A percentile compares a stretch with the other conserved stretches of the same genome.
These are phyloP conservation scores for Candida anutae DNA, from an alignment of 1,139 yeast genomes.

Conservation along the genomic window DNA sequence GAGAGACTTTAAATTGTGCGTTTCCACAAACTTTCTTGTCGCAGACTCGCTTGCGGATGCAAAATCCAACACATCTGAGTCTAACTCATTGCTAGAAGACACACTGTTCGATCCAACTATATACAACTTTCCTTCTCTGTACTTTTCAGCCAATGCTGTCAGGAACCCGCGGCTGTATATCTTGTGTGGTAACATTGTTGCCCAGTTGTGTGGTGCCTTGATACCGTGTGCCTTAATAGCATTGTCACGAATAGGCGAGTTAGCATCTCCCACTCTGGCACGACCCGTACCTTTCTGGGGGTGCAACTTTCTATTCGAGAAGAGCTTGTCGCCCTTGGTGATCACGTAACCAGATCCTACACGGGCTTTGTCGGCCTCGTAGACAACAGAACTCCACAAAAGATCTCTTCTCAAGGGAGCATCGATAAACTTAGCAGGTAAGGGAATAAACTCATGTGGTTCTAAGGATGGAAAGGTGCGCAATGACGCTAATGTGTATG, in stretches of 20 bases:
- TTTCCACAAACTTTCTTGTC: conserved; percentile 49
- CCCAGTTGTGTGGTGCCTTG: conserved; percentile 83
- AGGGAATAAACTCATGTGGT: conserved; percentile 70
- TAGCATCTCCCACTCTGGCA: conserved; percentile 95
- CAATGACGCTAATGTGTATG: conserved; percentile 71
- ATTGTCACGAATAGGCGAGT: conserved; percentile 84
- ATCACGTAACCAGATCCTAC: conserved; percentile 86
- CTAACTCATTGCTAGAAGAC: conserved; percentile 7
- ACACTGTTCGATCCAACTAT: conserved; percentile 53
- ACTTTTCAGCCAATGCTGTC: conserved; percentile 75
- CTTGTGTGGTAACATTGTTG: conserved; percentile 72
- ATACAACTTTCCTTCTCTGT: conserved; percentile 62
- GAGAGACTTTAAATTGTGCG: conserved; percentile 46
- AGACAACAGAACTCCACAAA: conserved; percentile 89
- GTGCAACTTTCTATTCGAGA: conserved; percentile 71
- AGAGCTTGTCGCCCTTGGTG: conserved; percentile 81
- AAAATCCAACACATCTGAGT: conserved; percentile 35
- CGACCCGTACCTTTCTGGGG: conserved; percentile 93
- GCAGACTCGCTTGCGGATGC: conserved; percentile 40
- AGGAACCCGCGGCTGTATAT: conserved; percentile 70
- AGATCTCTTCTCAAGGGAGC: conserved; percentile 82
- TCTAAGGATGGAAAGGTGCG: conserved; percentile 85
- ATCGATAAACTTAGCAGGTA: conserved; percentile 60
- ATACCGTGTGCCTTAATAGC: conserved; percentile 91
- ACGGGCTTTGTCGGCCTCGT: conserved; percentile 82